These are phyloP conservation scores for Glycine soja DNA, from an alignment of 306 rosid genomes.

Conservation along the genomic window DNA sequence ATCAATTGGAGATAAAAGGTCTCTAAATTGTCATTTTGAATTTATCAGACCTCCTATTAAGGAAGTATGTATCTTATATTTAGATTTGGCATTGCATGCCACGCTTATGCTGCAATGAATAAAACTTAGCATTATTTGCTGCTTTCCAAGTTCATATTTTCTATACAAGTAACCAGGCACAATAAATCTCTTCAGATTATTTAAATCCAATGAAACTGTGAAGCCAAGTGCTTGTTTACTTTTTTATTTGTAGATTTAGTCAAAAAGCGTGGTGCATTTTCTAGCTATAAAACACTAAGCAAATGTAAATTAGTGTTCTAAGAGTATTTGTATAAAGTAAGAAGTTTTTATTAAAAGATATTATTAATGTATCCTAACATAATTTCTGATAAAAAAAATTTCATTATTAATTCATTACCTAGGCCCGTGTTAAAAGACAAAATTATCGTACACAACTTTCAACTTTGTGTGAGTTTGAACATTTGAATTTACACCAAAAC, in stretches of 20 bases:
- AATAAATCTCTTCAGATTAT: neutral
- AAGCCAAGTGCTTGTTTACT: neutral
- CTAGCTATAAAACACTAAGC: neutral
- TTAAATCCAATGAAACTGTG: conserved; percentile 5
- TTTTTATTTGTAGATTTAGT: neutral
- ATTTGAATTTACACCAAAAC: neutral
- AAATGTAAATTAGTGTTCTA: too few species aligned
- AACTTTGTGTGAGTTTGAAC: conserved; percentile 32
- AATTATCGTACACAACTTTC: neutral
- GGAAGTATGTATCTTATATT: neutral
- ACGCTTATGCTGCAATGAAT: neutral
- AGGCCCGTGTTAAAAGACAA: neutral
- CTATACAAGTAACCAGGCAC: neutral
- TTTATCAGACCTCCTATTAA: too few species aligned
- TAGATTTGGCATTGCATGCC: neutral
- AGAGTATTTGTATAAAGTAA: too few species aligned
- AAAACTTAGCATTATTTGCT: conserved; percentile 13
- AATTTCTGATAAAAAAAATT: neutral
- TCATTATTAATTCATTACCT: neutral
- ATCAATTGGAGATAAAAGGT: neutral
- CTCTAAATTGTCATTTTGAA: neutral
- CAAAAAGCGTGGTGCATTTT: neutral
- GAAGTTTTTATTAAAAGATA: neutral
- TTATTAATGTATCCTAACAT: neutral
- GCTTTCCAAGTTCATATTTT: conserved; percentile 8